Evolutionary conservation across 2,329 filamentous ascomycete genomes (phyloP).

Genomic region (Ophiostoma himal-ulmi): DNA sequence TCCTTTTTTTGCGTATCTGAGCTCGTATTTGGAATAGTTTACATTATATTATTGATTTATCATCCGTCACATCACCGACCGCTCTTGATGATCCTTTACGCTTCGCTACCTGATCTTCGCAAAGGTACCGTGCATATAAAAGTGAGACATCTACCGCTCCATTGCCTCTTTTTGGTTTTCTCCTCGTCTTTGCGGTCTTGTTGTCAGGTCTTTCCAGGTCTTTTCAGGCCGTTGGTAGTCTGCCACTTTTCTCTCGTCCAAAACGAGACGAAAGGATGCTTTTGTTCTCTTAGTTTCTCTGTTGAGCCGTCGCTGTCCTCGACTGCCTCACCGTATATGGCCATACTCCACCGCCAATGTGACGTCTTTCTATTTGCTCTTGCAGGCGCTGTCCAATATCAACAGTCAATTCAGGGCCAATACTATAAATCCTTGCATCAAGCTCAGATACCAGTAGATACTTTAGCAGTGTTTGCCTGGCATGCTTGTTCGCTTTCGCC

Average conservation of each 20-base stretch:
- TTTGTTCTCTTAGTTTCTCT: background rate
- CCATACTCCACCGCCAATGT: background rate
- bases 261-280: background rate
- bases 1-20: background rate
- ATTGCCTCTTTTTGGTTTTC: background rate
- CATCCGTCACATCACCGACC: background rate
- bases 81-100: background rate
- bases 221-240: background rate
- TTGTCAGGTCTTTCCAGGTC: background rate
- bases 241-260: background rate
- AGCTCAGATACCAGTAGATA: background rate
- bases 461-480: no score
- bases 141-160: background rate
- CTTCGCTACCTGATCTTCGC: background rate
- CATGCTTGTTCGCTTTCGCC: background rate
- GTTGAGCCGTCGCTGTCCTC: background rate
- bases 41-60: background rate
- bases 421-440: background rate
- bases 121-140: constrained; percentile 3
- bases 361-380: background rate
- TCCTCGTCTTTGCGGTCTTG: background rate
- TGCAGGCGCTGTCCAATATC: background rate
- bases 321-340: background rate
- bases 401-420: background rate
- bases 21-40: background rate